Base-by-base conservation (phyloP, 305 asterid genomes). In the Fraxinus sp. region DNA sequence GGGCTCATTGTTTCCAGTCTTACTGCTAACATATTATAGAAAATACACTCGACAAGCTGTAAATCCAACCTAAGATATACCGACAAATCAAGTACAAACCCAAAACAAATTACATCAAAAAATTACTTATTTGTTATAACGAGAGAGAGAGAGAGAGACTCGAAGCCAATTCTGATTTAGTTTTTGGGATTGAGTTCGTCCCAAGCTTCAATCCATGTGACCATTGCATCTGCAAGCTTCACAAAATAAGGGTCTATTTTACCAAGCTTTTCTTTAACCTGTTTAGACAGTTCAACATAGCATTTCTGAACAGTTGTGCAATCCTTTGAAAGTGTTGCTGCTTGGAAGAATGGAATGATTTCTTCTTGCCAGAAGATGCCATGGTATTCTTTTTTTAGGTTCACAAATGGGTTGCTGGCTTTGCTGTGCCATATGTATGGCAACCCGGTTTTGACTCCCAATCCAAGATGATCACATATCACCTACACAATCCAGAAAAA, bases 281-380 rank as follows among this genome's bases (percentile, higher is more conserved):
- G 89, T 41, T 83, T 87, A 32, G 94, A 82, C 43, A 89, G 89
- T 81, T 91, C 94, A 7, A 87, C 55, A 80, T 91, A 91, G 85
- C 94, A 91, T 74, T 91, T 86, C 83, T 91, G 94, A 36, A 91
- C 92, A 14, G 94, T 91, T 6, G 90, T 88, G 26, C 86, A 86
- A 6, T 88, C 91, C 81, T 91, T 87, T 16, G 94, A 88, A 13
- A 91, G 90, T 9, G 79, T 84, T 5, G 86, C 80, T 0, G 83
- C 62, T 66, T 91, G 95, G 82, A 91, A 91, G 86, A 91, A 91
- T n/a, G 95, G 95, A 33, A 91, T 91, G 80, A 89, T 90, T 81
- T 89, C 91, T 81, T 91, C 93, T 89, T 90, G 95, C 95, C 95
- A 91, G 82, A 87, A 91, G 7, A 91, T 91, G n/a, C 95, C 93